A percentile compares a stretch with the other conserved stretches of the same genome.
Evolutionary conservation across 495 filamentous ascomycete species (phyloP).

Genomic region (Zalerion maritima): DNA sequence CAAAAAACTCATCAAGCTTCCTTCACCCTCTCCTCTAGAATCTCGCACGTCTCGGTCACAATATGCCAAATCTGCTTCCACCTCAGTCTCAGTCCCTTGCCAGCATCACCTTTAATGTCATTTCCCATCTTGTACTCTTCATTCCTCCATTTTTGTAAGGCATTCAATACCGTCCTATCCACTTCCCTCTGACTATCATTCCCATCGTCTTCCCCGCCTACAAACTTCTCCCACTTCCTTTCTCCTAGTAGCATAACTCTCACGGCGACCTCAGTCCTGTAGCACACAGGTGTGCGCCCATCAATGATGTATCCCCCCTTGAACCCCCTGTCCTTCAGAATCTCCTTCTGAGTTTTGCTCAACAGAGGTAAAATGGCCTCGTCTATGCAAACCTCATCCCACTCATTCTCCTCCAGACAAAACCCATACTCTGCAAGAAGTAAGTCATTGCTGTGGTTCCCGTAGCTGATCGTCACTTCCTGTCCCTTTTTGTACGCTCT

Average conservation of each 20-base stretch:
- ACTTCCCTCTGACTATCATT: no score
- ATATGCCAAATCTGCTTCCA: no score
- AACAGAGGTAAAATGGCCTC: constrained; percentile 36
- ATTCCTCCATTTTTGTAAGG: no score
- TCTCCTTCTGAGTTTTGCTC: constrained; percentile 21
- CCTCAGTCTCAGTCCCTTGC: no score
- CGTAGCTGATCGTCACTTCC: constrained; percentile 54
- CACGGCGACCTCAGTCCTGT: constrained; percentile 44
- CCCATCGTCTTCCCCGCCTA: not conserved
- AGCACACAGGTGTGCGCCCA: constrained; percentile 30
- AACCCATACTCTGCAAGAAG: constrained; percentile 57
- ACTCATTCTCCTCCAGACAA: constrained; percentile 38
- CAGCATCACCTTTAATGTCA: no score
- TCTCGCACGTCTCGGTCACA: no score
- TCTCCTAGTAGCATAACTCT: constrained; percentile 7
- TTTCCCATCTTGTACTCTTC: no score
- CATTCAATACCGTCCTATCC: no score
- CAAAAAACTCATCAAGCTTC: no score
- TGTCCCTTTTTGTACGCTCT: constrained; percentile 29
- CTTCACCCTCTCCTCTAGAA: no score
- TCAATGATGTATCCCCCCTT: constrained; percentile 22
- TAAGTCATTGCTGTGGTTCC: constrained; percentile 53
- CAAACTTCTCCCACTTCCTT: not conserved
- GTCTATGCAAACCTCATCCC: constrained; percentile 42
- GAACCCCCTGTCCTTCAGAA: constrained; percentile 32